Percentiles rank a stretch among this genome's conserved stretches.
phyloP scores from a whole-genome alignment of 1,139 yeast genomes.

The Saccharomyces hybrid region DNA sequence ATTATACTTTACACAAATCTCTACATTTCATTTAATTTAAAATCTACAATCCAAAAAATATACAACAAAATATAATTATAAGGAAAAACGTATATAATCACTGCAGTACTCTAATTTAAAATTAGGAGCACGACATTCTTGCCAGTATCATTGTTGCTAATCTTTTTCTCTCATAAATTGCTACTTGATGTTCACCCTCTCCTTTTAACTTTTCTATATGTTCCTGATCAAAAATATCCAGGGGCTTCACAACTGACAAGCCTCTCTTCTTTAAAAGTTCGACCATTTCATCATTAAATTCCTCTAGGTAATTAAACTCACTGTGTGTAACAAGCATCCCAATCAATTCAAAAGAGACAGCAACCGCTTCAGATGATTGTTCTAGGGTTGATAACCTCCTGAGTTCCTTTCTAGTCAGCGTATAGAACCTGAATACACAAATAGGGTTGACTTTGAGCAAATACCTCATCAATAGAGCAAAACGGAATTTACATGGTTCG shows the following conservation, averaged over 20 bases:
- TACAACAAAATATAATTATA: background rate
- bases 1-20: no score
- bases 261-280: constrained; percentile 24
- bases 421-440: constrained; percentile 39
- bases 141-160: constrained; percentile 20
- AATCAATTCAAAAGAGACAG: constrained; percentile 31
- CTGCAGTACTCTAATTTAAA: background rate
- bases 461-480: constrained; percentile 42
- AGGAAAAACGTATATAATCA: background rate
- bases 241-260: constrained; percentile 30
- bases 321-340: constrained; percentile 28
- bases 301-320: constrained; percentile 25
- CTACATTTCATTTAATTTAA: no score
- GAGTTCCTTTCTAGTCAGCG: constrained; percentile 38
- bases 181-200: constrained; percentile 13
- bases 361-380: constrained; percentile 23
- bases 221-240: constrained; percentile 19
- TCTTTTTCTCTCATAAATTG: constrained; percentile 23
- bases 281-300: constrained; percentile 21
- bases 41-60: background rate
- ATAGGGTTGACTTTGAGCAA: constrained; percentile 35
- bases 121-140: constrained; percentile 10
- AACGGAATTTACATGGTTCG: constrained; percentile 46
- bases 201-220: constrained; percentile 10
- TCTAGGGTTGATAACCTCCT: constrained; percentile 32